Percentiles rank a stretch among this genome's conserved stretches.
phyloP scores from a whole-genome alignment of 805 yeast genomes.

The Saturnispora serradocipensis region DNA sequence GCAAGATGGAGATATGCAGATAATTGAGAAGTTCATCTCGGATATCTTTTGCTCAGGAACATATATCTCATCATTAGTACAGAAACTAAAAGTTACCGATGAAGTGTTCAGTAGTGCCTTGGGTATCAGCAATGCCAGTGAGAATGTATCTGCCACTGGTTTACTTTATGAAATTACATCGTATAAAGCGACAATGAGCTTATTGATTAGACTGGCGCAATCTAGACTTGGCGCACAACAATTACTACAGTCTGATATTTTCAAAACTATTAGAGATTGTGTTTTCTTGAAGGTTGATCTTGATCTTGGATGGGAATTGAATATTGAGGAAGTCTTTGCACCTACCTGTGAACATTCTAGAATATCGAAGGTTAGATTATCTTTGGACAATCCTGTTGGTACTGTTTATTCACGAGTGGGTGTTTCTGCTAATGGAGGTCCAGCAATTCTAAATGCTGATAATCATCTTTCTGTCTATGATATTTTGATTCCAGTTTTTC shows the following conservation, averaged over 20 bases:
- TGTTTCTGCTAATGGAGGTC: conserved; percentile 18
- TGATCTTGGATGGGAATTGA: conserved; percentile 54
- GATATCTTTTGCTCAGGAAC: conserved; percentile 57
- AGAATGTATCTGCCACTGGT: conserved; percentile 37
- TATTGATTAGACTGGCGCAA: conserved; percentile 68
- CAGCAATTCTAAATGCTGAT: not conserved
- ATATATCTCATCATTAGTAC: conserved; percentile 52
- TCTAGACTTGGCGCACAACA: conserved; percentile 70
- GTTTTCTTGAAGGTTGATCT: conserved; percentile 61
- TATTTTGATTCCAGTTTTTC: conserved; percentile 64
- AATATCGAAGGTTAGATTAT: conserved; percentile 36
- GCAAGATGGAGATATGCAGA: conserved; percentile 36
- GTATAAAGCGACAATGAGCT: conserved; percentile 59
- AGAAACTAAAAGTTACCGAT: conserved; percentile 62
- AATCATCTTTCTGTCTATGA: conserved; percentile 49
- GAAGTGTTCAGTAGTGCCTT: conserved; percentile 39
- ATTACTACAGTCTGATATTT: conserved; percentile 63
- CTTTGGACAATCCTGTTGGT: conserved; percentile 42
- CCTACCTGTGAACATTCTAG: conserved; percentile 5
- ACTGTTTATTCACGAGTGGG: not conserved
- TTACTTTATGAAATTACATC: conserved; percentile 68
- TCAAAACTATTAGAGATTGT: conserved; percentile 49
- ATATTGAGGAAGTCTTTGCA: conserved; percentile 14
- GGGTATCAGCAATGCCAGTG: conserved; percentile 8
- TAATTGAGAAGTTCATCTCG: conserved; percentile 47